These are phyloP conservation scores for Annulohypoxylon maeteangense DNA, from an alignment of 495 filamentous ascomycete genomes.

Conservation along the genomic window DNA sequence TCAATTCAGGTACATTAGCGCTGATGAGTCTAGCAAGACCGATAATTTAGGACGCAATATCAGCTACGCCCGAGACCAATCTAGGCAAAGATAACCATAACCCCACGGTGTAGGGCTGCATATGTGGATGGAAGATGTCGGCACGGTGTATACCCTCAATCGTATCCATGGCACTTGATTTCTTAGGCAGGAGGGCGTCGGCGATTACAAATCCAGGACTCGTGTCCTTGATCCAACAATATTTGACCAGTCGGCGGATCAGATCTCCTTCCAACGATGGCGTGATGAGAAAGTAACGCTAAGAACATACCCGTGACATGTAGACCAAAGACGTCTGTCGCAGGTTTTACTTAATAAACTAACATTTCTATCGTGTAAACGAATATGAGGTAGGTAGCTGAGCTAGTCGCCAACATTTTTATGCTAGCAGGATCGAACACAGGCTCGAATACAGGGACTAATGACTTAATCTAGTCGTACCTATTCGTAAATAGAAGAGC, in stretches of 20 bases:
- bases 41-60: not conserved
- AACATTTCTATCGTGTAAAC: not conserved
- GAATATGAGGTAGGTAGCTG: too few species aligned
- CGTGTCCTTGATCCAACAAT: not conserved
- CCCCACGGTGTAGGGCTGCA: not conserved
- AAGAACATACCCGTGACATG: not conserved
- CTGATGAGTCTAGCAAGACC: not conserved
- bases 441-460: not conserved
- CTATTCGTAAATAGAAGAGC: not conserved
- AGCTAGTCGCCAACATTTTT: not conserved
- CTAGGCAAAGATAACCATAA: not conserved
- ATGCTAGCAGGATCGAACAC: not conserved
- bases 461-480: not conserved
- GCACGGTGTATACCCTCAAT: not conserved
- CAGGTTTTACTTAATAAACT: not conserved
- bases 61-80: not conserved
- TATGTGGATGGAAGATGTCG: not conserved
- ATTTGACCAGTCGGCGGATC: not conserved
- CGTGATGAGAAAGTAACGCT: not conserved
- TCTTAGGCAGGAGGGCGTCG: not conserved
- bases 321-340: not conserved
- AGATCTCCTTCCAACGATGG: not conserved
- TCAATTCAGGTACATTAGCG: not conserved
- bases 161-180: too few species aligned
- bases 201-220: not conserved